These are phyloP conservation scores for Stellera chamaejasme DNA, from an alignment of 345 rosid genomes.

Conservation along the genomic window DNA sequence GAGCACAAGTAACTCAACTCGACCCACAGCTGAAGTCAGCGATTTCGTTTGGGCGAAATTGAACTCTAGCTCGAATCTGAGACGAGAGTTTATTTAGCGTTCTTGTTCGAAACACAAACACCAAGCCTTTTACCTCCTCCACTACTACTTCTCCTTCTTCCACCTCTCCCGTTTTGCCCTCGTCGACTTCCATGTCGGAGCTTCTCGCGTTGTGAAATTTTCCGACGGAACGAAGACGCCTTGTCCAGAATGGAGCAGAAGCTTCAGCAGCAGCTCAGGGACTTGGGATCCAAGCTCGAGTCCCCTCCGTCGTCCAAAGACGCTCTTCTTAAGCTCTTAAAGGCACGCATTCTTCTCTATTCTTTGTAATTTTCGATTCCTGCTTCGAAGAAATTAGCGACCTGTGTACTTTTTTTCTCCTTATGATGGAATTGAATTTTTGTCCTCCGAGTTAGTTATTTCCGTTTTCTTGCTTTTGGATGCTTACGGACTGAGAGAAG, in stretches of 20 bases:
- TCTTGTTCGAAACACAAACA: conserved; percentile 26
- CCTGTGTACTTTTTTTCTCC: neutral
- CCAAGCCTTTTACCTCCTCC: neutral
- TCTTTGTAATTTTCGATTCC: neutral
- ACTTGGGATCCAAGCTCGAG: conserved; percentile 87
- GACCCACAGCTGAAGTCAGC: neutral
- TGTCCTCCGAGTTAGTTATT: neutral
- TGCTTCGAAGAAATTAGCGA: conserved; percentile 18
- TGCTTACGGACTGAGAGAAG: neutral
- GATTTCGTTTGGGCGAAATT: neutral
- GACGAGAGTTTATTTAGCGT: conserved; percentile 29
- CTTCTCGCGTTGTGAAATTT: conserved; percentile 5
- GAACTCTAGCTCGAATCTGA: conserved; percentile 2
- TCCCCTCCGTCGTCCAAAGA: conserved; percentile 66
- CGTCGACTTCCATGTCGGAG: conserved; percentile 10
- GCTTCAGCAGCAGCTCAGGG: conserved; percentile 60
- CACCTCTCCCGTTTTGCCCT: neutral
- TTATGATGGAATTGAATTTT: neutral
- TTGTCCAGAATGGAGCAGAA: conserved; percentile 47
- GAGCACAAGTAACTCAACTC: too few species aligned
- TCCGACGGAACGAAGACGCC: conserved; percentile 4
- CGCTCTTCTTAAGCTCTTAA: conserved; percentile 67
- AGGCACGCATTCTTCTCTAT: conserved; percentile 40
- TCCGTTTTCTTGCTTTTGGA: conserved; percentile 3
- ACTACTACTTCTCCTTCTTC: neutral